Percentiles rank a stretch among this genome's conserved stretches.
phyloP scores from a whole-genome alignment of 805 yeast genomes.

The Schwanniomyces occidentalis region DNA sequence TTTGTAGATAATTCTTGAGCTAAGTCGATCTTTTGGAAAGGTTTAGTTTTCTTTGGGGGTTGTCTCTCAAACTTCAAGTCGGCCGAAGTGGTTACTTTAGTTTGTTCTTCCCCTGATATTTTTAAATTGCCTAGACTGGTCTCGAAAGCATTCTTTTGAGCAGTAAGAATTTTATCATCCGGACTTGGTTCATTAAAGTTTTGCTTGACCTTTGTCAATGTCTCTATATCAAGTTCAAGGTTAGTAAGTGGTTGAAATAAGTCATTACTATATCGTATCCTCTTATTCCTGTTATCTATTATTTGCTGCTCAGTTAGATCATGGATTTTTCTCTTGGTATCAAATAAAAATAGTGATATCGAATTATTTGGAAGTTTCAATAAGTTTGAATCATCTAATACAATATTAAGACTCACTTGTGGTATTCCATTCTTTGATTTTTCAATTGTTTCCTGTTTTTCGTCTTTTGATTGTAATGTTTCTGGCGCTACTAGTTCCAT shows the following conservation, averaged over 20 bases:
- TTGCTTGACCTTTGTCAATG: constrained; percentile 40
- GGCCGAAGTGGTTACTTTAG: constrained; percentile 2
- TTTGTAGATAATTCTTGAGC: constrained; percentile 40
- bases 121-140: constrained; percentile 28
- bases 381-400: constrained; percentile 8
- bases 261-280: constrained; percentile 19
- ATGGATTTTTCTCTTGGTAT: constrained; percentile 3
- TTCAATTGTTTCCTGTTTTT: neutral
- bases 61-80: constrained; percentile 8
- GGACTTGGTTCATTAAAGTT: constrained; percentile 77
- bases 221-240: constrained; percentile 34
- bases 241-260: constrained; percentile 42
- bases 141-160: constrained; percentile 52
- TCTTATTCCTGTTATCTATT: constrained; percentile 16
- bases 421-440: constrained; percentile 1
- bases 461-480: too few species aligned
- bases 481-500: too few species aligned
- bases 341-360: constrained; percentile 17
- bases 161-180: constrained; percentile 66
- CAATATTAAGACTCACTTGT: constrained; percentile 3
- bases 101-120: constrained; percentile 12
- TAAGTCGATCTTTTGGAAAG: constrained; percentile 46
- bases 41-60: constrained; percentile 33
- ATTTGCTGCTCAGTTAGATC: constrained; percentile 3
- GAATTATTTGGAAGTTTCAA: constrained; percentile 12